Conservation (phyloP, 257 asterid genomes). For the Solanum chaucha region DNA sequence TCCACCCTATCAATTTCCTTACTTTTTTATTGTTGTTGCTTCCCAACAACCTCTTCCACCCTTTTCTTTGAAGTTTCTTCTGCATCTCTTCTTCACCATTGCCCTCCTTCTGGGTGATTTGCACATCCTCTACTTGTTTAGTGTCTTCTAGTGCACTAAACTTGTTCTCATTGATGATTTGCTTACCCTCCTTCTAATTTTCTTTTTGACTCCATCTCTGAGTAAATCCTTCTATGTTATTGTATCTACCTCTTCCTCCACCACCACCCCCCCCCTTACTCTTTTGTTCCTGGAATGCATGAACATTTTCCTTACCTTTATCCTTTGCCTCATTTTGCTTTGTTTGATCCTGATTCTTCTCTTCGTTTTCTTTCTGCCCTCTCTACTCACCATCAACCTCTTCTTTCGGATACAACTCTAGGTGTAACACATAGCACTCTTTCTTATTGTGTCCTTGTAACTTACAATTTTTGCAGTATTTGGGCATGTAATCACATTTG, state of each 20-base stretch:
- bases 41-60: too few species aligned
- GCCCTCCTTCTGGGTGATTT: neutral
- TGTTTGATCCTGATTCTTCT: neutral
- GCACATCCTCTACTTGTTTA: neutral
- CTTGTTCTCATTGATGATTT: neutral
- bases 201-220: neutral
- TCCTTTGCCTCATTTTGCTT: neutral
- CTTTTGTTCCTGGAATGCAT: neutral
- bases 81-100: too few species aligned
- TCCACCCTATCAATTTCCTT: too few species aligned
- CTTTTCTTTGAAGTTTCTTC: too few species aligned
- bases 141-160: neutral
- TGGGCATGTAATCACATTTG: neutral
- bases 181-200: neutral
- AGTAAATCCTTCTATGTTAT: neutral
- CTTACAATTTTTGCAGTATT: too few species aligned
- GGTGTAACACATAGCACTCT: neutral
- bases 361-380: neutral
- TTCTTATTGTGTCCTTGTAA: neutral
- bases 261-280: neutral
- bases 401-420: neutral
- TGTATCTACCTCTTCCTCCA: neutral
- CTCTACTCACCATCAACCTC: neutral
- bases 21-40: too few species aligned
- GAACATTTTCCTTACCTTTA: neutral